Conservation (phyloP, 1,284 basidiomycete species). For the Sanghuangporus baumii region DNA sequence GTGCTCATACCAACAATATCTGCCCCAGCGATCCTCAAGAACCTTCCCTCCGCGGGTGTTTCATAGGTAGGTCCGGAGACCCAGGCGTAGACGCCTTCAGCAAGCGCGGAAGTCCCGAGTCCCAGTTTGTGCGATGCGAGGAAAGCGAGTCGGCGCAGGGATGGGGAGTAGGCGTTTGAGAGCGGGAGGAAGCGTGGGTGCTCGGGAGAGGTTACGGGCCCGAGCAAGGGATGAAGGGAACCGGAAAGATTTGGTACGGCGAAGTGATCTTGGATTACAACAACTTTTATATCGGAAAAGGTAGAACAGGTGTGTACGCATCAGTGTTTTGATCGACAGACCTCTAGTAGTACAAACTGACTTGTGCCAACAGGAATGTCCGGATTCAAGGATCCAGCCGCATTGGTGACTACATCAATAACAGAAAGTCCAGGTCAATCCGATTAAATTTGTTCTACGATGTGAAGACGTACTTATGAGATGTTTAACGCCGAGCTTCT, state of each 20-base stretch:
- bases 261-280: constrained; percentile 78
- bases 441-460: background rate
- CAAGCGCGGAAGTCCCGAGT: constrained; percentile 41
- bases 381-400: constrained; percentile 73
- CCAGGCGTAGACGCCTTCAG: constrained; percentile 82
- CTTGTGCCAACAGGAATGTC: constrained; percentile 74
- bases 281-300: constrained; percentile 40
- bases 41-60: constrained; percentile 74
- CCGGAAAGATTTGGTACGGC: constrained; percentile 75
- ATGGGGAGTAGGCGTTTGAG: constrained; percentile 71
- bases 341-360: constrained; percentile 31
- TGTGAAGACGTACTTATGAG: constrained; percentile 55
- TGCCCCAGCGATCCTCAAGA: constrained; percentile 64
- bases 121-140: constrained; percentile 57
- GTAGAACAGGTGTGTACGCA: background rate
- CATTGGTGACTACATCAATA: constrained; percentile 67
- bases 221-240: constrained; percentile 68
- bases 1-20: constrained; percentile 90
- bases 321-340: background rate
- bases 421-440: background rate
- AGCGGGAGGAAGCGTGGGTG: constrained; percentile 73
- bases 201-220: constrained; percentile 49
- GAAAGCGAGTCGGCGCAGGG: constrained; percentile 64
- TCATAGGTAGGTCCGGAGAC: constrained; percentile 84
- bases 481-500: constrained; percentile 63